Evolutionary conservation across 1,139 yeast species (phyloP).

Genomic region (Lodderomyces elongisporus): DNA sequence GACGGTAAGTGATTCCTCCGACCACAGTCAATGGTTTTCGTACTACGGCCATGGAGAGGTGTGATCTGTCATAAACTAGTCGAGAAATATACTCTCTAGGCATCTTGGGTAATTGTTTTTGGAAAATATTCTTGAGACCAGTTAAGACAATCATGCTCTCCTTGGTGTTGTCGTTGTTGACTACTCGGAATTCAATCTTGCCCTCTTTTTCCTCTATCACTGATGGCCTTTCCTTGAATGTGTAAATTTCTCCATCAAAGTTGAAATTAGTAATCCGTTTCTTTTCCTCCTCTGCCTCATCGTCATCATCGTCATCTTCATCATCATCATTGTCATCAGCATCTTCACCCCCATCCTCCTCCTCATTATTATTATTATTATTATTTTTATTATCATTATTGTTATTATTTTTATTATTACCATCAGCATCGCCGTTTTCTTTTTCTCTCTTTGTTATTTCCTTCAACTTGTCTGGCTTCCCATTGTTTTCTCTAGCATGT

Average conservation of each 20-base stretch:
- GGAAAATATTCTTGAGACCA: constrained; percentile 92
- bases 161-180: constrained; percentile 83
- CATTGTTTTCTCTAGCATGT: too few relatives aligned
- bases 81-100: constrained; percentile 95
- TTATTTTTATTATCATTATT: constrained; percentile 29
- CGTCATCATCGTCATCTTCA: constrained; percentile 38
- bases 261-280: constrained; percentile 46
- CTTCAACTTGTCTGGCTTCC: constrained; percentile 5
- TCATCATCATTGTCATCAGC: constrained; percentile 22
- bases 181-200: constrained; percentile 89
- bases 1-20: constrained; percentile 95
- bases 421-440: constrained; percentile 12
- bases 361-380: constrained; percentile 12
- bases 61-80: constrained; percentile 89
- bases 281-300: constrained; percentile 48
- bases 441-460: constrained; percentile 10
- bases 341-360: constrained; percentile 8
- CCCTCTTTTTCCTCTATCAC: constrained; percentile 91
- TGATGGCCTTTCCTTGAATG: constrained; percentile 88
- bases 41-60: constrained; percentile 92
- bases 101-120: constrained; percentile 97
- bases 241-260: constrained; percentile 74
- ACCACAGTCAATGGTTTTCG: constrained; percentile 91
- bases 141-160: constrained; percentile 90
- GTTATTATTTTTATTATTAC: constrained; percentile 24